phyloP scores from a whole-genome alignment of 352 stramenopile species.

The Nothophytophthora sp. region DNA sequence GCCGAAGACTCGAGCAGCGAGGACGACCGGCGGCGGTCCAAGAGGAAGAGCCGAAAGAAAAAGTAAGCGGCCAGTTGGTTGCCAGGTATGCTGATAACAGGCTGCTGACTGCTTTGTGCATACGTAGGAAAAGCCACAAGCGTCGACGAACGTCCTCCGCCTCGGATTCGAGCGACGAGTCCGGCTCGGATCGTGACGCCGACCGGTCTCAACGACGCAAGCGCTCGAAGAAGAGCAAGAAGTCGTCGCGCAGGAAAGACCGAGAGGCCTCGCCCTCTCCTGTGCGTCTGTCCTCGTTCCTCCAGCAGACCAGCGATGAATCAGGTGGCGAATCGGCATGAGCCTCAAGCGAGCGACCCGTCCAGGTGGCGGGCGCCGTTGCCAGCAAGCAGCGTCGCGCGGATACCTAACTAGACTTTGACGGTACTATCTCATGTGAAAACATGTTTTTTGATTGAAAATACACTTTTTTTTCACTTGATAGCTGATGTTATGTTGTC shows the following conservation, averaged over 20 bases:
- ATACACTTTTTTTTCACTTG: conserved; percentile 11
- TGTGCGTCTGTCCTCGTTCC: conserved; percentile 91
- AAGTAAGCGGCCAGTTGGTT: conserved; percentile 36
- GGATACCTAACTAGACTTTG: conserved; percentile 1
- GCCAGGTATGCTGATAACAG: conserved; percentile 16
- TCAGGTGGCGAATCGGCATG: conserved; percentile 26
- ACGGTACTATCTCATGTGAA: no score
- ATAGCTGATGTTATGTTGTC: neutral
- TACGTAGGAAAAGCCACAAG: conserved; percentile 62
- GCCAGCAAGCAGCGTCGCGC: neutral
- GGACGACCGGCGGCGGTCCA: conserved; percentile 44
- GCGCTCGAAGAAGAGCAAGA: conserved; percentile 44
- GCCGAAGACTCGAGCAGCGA: conserved; percentile 55
- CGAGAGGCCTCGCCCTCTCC: conserved; percentile 55
- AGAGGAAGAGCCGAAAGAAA: conserved; percentile 76
- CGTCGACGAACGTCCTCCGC: conserved; percentile 50
- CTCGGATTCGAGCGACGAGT: conserved; percentile 34
- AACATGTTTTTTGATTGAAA: conserved; percentile 28
- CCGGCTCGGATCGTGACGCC: conserved; percentile 21
- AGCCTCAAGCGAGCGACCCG: conserved; percentile 4
- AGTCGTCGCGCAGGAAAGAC: conserved; percentile 38
- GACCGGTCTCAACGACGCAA: conserved; percentile 33
- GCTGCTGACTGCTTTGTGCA: conserved; percentile 7
- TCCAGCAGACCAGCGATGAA: conserved; percentile 54
- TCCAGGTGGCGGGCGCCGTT: no score